These are phyloP conservation scores for Hypoxylon intermedium DNA, from an alignment of 495 filamentous ascomycete species.

Conservation along the genomic window DNA sequence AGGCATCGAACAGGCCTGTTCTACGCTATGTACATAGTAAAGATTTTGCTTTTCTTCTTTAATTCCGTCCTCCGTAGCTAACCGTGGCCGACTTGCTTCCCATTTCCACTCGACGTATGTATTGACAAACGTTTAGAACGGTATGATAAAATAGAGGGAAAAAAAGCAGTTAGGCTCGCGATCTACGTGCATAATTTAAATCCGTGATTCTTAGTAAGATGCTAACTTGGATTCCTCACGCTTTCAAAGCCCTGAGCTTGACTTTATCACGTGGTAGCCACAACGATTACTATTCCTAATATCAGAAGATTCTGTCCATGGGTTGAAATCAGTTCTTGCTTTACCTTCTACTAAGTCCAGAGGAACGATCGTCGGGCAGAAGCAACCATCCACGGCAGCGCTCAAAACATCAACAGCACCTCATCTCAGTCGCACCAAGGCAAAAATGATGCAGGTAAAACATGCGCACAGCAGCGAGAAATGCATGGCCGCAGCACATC, in stretches of 20 bases:
- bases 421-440: slow-evolving; percentile 32
- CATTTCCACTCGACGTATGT: neutral
- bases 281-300: slow-evolving; percentile 7
- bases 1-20: slow-evolving; percentile 28
- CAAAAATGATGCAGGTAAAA: slow-evolving; percentile 29
- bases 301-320: too few relatives aligned
- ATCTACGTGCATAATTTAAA: neutral
- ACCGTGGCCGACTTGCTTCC: slow-evolving; percentile 15
- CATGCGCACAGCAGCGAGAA: slow-evolving; percentile 24
- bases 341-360: neutral
- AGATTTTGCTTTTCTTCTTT: slow-evolving; percentile 16
- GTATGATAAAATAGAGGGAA: neutral
- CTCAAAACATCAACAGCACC: slow-evolving; percentile 33
- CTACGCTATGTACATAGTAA: neutral
- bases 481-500: slow-evolving; percentile 19
- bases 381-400: slow-evolving; percentile 31
- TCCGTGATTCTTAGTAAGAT: neutral
- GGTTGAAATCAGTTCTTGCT: neutral
- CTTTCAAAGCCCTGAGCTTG: neutral
- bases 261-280: slow-evolving; percentile 16
- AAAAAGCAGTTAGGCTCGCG: neutral
- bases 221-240: too few relatives aligned
- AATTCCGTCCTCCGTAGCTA: slow-evolving; percentile 3
- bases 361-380: slow-evolving; percentile 22
- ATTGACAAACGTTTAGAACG: neutral